Conservation (phyloP, 1,284 basidiomycete genomes). For the Ceratobasidium sp. region DNA sequence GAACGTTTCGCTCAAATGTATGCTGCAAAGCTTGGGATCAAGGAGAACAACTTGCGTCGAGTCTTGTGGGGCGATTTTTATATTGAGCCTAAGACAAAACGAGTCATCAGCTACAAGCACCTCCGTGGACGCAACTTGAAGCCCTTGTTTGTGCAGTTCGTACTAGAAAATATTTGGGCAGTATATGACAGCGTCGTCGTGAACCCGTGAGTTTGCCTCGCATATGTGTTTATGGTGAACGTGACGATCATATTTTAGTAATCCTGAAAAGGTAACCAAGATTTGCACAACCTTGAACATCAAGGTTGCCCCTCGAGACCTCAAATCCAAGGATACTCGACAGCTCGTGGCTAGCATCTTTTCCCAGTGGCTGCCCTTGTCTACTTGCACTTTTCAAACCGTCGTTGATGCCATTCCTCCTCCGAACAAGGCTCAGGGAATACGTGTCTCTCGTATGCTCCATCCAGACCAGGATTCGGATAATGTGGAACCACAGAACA, state of each 20-base stretch:
- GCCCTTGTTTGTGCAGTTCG: conserved; percentile 98
- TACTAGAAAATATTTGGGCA: conserved; percentile 97
- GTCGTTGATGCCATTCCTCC: conserved; percentile 93
- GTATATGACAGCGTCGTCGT: conserved; percentile 89
- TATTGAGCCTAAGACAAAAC: conserved; percentile 95
- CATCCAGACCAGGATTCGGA: conserved; percentile 77
- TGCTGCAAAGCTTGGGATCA: conserved; percentile 89
- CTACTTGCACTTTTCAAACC: conserved; percentile 90
- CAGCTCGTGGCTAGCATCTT: conserved; percentile 87
- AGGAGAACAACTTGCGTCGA: conserved; percentile 84
- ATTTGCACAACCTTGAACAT: conserved; percentile 86
- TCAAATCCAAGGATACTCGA: conserved; percentile 89
- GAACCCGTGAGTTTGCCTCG: conserved; percentile 77
- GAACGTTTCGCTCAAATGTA: conserved; percentile 95
- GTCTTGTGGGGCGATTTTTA: conserved; percentile 99
- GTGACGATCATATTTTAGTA: conserved; percentile 58
- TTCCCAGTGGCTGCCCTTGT: conserved; percentile 95
- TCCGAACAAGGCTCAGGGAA: conserved; percentile 81
- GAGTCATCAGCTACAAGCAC: conserved; percentile 90
- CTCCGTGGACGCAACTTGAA: conserved; percentile 86
- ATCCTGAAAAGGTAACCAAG: conserved; percentile 87
- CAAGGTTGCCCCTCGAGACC: conserved; percentile 86
- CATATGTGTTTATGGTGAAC: not conserved
- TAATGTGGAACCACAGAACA: conserved; percentile 68
- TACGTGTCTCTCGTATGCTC: conserved; percentile 91